Base-by-base conservation (phyloP, 2,329 filamentous ascomycete genomes). In the Trichoderma polysporum region DNA sequence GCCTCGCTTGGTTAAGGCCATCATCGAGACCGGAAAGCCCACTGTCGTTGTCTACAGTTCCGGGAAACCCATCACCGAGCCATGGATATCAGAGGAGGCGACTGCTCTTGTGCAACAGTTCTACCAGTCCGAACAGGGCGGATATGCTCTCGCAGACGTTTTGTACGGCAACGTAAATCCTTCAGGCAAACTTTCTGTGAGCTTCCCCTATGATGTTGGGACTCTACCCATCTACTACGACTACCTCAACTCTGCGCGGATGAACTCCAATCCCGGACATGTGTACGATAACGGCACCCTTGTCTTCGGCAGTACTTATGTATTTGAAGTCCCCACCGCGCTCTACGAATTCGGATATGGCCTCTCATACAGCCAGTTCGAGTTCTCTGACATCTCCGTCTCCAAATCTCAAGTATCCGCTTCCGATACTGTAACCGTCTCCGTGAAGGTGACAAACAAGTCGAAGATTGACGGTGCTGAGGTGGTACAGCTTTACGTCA, bases 301-400 rank as follows among this genome's bases (percentile, higher is more conserved):
- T 27, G 58, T 50, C 4, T 61, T 61, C 7, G 58, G 58, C 10
- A 61, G 58, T n/a, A 61, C 58, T 2, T 61, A 61, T 35, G 41
- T 61, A 7, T 45, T 61, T 4, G 58, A 61, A 19, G 37, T 35
- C 17, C 58, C 58, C 22, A 61, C 58, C 1, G 58, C 58, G 1
- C 58, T 61, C 22, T 61, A 61, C 31, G 58, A 50, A 50, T 61
- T 61, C 19, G 58, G 45, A 50, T 61, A 61, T 29, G 58, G 58
- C 41, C 41, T 61, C 12, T 61, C 58, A 15, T 61, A 61, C 45
- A 61, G 58, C 13, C n/a, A 35, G n/a, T 61, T 61, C 5, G 22
- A 50, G 5, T 50, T 61, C 29, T 61, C 58, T n/a, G 41, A 61
- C 15, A 61, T 61, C 17, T 61, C 41, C 0, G 58, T 61, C 22